A percentile compares a stretch with the other conserved stretches of the same genome.
Evolutionary conservation across 768 basidiomycete species (phyloP).

Genomic region (Bullera alba): DNA sequence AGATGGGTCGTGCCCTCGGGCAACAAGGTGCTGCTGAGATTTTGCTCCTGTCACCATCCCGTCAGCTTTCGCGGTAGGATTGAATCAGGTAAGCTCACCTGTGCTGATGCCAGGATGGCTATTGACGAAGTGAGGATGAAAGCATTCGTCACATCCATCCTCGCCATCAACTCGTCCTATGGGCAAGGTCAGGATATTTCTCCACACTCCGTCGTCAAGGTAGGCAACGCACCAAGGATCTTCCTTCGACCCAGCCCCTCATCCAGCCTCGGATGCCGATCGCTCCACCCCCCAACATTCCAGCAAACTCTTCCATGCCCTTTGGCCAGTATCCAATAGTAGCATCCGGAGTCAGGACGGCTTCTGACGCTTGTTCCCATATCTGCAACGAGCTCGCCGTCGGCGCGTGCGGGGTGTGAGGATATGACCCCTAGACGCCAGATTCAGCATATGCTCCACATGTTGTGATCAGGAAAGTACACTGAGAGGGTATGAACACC

Average conservation of each 20-base stretch:
- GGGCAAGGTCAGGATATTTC: background rate
- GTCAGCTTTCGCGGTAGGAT: background rate
- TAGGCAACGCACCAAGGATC: conserved; percentile 29
- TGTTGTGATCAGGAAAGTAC: background rate
- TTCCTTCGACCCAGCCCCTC: conserved; percentile 40
- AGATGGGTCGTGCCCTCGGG: conserved; percentile 35
- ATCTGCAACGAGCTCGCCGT: conserved; percentile 30
- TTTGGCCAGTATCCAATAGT: conserved; percentile 33
- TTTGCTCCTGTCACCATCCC: conserved; percentile 23
- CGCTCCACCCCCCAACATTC: conserved; percentile 7
- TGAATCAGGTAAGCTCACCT: conserved; percentile 14
- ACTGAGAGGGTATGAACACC: background rate
- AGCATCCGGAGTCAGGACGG: conserved; percentile 33
- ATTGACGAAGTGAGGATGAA: conserved; percentile 42
- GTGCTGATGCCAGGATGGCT: conserved; percentile 38
- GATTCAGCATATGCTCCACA: background rate
- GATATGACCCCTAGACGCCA: conserved; percentile 37
- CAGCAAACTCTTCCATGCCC: conserved; percentile 35
- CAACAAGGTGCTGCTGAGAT: conserved; percentile 15
- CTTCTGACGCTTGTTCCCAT: conserved; percentile 42
- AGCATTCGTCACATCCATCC: conserved; percentile 39
- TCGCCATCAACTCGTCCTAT: conserved; percentile 39
- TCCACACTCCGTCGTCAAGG: background rate
- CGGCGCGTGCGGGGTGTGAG: conserved; percentile 39
- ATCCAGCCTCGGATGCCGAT: conserved; percentile 26